phyloP scores from a whole-genome alignment of 768 basidiomycete species.

The Hericium alpestre region DNA sequence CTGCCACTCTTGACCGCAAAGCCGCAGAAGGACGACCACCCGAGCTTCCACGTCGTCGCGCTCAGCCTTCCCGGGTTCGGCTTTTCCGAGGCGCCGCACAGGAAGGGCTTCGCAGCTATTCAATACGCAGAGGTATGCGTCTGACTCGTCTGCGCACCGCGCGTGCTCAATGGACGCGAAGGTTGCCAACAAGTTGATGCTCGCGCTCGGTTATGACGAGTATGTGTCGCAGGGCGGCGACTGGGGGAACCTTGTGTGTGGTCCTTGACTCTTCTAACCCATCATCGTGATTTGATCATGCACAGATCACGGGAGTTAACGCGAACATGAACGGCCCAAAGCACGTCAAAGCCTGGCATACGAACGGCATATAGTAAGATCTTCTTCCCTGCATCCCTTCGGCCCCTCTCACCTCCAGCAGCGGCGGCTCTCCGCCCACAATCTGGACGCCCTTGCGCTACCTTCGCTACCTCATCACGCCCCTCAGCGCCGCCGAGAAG shows the following conservation, averaged over 20 bases:
- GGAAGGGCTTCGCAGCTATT: slow-evolving; percentile 14
- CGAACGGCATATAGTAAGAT: slow-evolving; percentile 21
- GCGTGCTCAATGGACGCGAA: not conserved
- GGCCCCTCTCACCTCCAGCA: no score
- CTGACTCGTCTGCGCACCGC: not conserved
- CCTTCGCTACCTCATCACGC: slow-evolving; percentile 20
- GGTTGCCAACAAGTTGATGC: slow-evolving; percentile 12
- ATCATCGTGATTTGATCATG: not conserved
- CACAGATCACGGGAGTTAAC: slow-evolving; percentile 19
- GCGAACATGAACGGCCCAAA: slow-evolving; percentile 18
- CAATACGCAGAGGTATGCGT: slow-evolving; percentile 17
- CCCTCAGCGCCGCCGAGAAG: slow-evolving; percentile 25
- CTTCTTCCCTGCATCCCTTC: no score
- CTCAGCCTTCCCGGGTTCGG: slow-evolving; percentile 18
- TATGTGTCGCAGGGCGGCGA: slow-evolving; percentile 42
- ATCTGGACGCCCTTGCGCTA: slow-evolving; percentile 2
- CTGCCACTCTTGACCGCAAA: slow-evolving; percentile 32
- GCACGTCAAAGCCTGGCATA: slow-evolving; percentile 25
- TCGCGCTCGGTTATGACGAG: slow-evolving; percentile 17
- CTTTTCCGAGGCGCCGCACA: slow-evolving; percentile 15
- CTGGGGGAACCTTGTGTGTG: slow-evolving; percentile 29
- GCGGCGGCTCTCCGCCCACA: no score
- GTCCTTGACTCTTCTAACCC: not conserved
- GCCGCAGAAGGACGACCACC: slow-evolving; percentile 24
- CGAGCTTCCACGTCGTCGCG: slow-evolving; percentile 44